Conservation (phyloP, 129 eudicot genomes). For the Mikania micrantha region DNA sequence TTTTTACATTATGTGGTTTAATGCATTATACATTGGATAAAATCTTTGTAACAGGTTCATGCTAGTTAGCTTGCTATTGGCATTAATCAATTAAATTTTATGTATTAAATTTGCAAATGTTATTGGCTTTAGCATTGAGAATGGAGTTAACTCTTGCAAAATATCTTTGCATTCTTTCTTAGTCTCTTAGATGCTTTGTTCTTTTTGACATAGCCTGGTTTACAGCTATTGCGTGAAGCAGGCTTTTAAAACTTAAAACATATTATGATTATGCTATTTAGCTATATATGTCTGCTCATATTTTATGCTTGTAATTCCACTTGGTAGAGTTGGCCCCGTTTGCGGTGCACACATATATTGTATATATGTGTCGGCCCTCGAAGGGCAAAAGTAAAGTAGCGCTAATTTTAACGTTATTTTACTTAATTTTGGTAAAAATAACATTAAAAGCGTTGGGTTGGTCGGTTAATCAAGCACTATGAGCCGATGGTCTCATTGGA, state of each 20-base stretch:
- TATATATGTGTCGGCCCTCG: too few species aligned
- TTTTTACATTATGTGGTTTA: not conserved
- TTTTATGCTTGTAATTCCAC: not conserved
- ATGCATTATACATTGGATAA: not conserved
- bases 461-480: too few species aligned
- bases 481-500: too few species aligned
- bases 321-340: too few species aligned
- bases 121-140: not conserved
- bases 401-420: too few species aligned
- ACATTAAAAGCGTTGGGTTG: too few species aligned
- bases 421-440: too few species aligned
- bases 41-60: not conserved
- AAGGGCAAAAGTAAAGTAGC: too few species aligned
- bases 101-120: not conserved
- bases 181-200: not conserved
- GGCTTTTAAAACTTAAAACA: too few species aligned
- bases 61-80: conserved; percentile 4
- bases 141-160: not conserved
- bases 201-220: not conserved
- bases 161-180: not conserved
- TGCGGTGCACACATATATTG: too few species aligned
- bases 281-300: not conserved
- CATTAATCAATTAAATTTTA: not conserved
- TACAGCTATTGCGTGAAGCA: not conserved
- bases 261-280: not conserved